Evolutionary conservation across 2,329 filamentous ascomycete genomes (phyloP).

Genomic region (Verticillium longisporum): DNA sequence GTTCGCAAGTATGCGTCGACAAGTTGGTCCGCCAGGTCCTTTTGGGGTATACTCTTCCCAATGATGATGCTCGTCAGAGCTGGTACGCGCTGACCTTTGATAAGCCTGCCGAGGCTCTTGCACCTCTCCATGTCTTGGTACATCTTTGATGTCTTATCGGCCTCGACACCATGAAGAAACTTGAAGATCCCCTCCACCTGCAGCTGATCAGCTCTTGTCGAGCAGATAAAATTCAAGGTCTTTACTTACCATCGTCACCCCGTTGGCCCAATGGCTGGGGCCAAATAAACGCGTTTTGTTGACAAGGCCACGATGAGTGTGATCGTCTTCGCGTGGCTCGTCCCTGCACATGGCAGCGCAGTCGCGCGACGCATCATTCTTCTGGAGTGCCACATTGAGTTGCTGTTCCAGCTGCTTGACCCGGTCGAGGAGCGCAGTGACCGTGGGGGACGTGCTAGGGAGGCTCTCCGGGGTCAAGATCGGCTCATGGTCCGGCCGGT

Average conservation of each 20-base stretch:
- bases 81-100: constrained; percentile 32
- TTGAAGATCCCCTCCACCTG: constrained; percentile 17
- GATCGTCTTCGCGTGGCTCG: neutral
- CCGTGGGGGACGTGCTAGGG: constrained; percentile 15
- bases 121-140: constrained; percentile 26
- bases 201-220: neutral
- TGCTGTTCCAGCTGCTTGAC: constrained; percentile 37
- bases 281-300: constrained; percentile 39
- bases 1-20: constrained; percentile 47
- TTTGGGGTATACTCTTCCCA: constrained; percentile 29
- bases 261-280: constrained; percentile 45
- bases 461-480: constrained; percentile 13
- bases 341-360: constrained; percentile 1
- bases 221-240: neutral
- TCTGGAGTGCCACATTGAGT: constrained; percentile 13
- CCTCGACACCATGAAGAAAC: constrained; percentile 14
- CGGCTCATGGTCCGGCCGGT: neutral
- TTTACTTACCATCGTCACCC: neutral
- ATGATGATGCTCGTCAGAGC: constrained; percentile 26
- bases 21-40: constrained; percentile 39
- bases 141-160: constrained; percentile 21
- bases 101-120: constrained; percentile 31
- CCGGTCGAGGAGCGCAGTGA: constrained; percentile 24
- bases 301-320: constrained; percentile 20
- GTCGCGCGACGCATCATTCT: neutral